A percentile compares a stretch with the other conserved stretches of the same genome.
phyloP scores from a whole-genome alignment of 768 basidiomycete genomes.

The Russula foetens region DNA sequence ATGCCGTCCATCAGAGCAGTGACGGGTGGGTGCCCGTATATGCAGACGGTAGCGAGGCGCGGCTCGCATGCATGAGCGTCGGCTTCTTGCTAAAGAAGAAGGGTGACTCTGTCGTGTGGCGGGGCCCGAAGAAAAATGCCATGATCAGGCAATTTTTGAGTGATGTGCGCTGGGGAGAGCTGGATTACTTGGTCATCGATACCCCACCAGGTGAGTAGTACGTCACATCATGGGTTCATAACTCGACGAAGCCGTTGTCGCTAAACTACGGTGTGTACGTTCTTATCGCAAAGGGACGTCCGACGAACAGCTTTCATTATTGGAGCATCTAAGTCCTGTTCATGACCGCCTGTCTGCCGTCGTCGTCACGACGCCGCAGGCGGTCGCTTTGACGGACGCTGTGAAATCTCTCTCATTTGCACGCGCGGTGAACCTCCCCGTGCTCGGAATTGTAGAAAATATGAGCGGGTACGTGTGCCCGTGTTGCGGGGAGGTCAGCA shows the following conservation, averaged over 20 bases:
- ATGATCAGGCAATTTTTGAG: slow-evolving; percentile 95
- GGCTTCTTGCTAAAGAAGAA: slow-evolving; percentile 88
- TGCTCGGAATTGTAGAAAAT: slow-evolving; percentile 92
- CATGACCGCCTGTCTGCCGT: slow-evolving; percentile 73
- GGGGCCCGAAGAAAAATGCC: slow-evolving; percentile 97
- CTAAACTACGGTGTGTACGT: neutral
- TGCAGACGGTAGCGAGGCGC: slow-evolving; percentile 66
- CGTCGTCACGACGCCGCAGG: slow-evolving; percentile 96
- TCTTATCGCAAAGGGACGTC: slow-evolving; percentile 66
- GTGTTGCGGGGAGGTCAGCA: slow-evolving; percentile 91
- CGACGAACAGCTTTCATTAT: slow-evolving; percentile 92
- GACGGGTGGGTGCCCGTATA: slow-evolving; percentile 98
- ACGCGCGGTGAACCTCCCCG: slow-evolving; percentile 73
- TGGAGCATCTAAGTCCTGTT: slow-evolving; percentile 87
- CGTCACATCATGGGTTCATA: too few relatives aligned
- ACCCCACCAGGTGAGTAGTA: slow-evolving; percentile 81
- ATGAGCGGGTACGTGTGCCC: slow-evolving; percentile 99
- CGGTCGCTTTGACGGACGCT: slow-evolving; percentile 89
- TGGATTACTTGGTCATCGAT: slow-evolving; percentile 91
- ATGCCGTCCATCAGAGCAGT: slow-evolving; percentile 86
- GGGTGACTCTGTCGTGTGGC: slow-evolving; percentile 93
- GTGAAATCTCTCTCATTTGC: slow-evolving; percentile 97
- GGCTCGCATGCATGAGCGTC: slow-evolving; percentile 93
- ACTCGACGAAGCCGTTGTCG: neutral
- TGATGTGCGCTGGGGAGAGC: slow-evolving; percentile 91